phyloP scores from a whole-genome alignment of 2,329 filamentous ascomycete genomes.

The Zymoseptoria crescenta region DNA sequence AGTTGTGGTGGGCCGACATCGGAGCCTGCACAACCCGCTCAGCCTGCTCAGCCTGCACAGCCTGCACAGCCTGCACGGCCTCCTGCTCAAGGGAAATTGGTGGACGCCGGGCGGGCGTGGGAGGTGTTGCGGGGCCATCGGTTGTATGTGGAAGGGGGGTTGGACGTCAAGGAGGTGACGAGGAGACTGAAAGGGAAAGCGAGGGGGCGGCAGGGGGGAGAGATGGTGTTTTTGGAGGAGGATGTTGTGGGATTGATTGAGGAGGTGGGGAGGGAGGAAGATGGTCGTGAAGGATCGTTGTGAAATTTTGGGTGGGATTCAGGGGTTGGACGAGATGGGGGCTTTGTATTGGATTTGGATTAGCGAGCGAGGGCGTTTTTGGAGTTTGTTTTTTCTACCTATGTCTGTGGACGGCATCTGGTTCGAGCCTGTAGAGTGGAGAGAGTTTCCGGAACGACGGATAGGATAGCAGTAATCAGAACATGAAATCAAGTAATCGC shows the following conservation, averaged over 20 bases:
- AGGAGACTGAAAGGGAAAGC: slow-evolving; percentile 67
- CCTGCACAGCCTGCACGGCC: not conserved
- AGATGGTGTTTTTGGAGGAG: slow-evolving; percentile 79
- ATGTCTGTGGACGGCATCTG: too few species aligned
- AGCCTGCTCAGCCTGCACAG: too few species aligned
- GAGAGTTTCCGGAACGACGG: too few species aligned
- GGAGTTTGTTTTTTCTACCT: too few species aligned
- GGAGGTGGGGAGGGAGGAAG: slow-evolving; percentile 66
- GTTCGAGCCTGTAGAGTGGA: too few species aligned
- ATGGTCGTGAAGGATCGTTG: not conserved
- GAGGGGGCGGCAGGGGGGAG: slow-evolving; percentile 74
- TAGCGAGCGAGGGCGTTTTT: too few species aligned
- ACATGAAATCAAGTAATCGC: too few species aligned
- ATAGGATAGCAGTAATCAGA: too few species aligned
- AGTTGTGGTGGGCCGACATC: too few species aligned
- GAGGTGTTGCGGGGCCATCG: slow-evolving; percentile 79
- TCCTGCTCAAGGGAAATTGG: slow-evolving; percentile 34
- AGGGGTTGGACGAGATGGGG: not conserved
- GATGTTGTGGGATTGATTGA: slow-evolving; percentile 68
- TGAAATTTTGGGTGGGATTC: too few species aligned
- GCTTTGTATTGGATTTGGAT: too few species aligned
- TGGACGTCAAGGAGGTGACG: slow-evolving; percentile 75
- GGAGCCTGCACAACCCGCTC: too few species aligned
- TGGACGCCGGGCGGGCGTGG: slow-evolving; percentile 77
- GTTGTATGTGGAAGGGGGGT: slow-evolving; percentile 64